Percentiles rank a stretch among this genome's conserved stretches.
phyloP scores from a whole-genome alignment of 2,329 filamentous ascomycete genomes.

The Albophoma yamanashiensis region DNA sequence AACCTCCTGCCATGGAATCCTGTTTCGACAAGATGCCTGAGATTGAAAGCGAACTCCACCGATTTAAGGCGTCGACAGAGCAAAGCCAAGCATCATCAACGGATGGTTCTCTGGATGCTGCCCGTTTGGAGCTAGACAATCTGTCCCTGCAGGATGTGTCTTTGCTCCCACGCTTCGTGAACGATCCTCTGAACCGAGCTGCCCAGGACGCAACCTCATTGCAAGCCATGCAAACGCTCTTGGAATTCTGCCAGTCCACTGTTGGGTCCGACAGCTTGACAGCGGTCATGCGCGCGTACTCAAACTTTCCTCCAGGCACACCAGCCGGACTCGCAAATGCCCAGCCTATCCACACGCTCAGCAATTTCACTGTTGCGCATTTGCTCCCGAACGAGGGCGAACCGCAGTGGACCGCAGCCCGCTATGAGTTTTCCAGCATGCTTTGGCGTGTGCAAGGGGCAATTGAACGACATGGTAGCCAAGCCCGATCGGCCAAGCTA shows the following conservation, averaged over 20 bases:
- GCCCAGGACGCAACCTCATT: conserved; percentile 1
- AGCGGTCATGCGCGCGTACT: conserved; percentile 25
- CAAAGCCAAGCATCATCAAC: conserved; percentile 16
- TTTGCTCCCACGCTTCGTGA: conserved; percentile 23
- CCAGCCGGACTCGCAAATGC: conserved; percentile 22
- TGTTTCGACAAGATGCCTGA: conserved; percentile 30
- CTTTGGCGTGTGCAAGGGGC: conserved; percentile 29
- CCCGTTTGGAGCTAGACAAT: conserved; percentile 31
- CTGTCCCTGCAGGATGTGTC: conserved; percentile 35
- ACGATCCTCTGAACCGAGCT: conserved; percentile 9
- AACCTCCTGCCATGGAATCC: conserved; percentile 19
- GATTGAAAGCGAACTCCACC: conserved; percentile 38
- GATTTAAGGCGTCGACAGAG: conserved; percentile 30
- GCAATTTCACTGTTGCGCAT: conserved; percentile 42
- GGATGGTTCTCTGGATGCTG: conserved; percentile 12
- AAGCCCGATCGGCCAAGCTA: conserved; percentile 35
- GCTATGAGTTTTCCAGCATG: conserved; percentile 39
- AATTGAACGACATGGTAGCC: conserved; percentile 29
- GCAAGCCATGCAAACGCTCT: conserved; percentile 11
- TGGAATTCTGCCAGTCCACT: conserved; percentile 20
- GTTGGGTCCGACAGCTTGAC: conserved; percentile 16
- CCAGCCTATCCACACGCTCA: conserved; percentile 47
- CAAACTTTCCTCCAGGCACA: conserved; percentile 15
- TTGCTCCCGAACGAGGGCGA: conserved; percentile 26
- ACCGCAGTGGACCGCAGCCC: conserved; percentile 38